Evolutionary conservation across 2,329 filamentous ascomycete genomes (phyloP).

Genomic region (Davidsoniella australis): DNA sequence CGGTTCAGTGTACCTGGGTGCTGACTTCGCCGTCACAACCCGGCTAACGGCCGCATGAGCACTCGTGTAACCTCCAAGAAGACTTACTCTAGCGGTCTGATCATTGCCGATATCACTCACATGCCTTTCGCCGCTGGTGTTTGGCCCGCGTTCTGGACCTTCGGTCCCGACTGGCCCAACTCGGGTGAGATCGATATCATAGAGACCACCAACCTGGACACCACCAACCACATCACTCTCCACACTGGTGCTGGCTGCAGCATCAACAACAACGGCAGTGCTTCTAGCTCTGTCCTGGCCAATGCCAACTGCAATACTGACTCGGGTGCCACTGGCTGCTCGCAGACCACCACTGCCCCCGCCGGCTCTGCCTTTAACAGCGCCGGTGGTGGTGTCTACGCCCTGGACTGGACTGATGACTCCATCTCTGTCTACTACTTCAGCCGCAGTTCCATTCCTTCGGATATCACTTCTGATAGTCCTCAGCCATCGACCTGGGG

Average conservation of each 20-base stretch:
- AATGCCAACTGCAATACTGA: conserved; percentile 39
- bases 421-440: conserved; percentile 75
- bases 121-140: conserved; percentile 56
- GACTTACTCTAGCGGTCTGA: conserved; percentile 49
- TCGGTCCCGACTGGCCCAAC: conserved; percentile 53
- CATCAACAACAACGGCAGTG: conserved; percentile 34
- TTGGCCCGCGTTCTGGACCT: conserved; percentile 59
- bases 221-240: conserved; percentile 45
- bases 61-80: conserved; percentile 53
- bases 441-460: conserved; percentile 44
- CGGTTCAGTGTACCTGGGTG: conserved; percentile 48
- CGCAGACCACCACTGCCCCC: conserved; percentile 31
- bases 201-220: conserved; percentile 53
- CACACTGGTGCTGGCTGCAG: conserved; percentile 47
- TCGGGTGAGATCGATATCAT: conserved; percentile 66
- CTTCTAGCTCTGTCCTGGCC: conserved; percentile 28
- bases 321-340: conserved; percentile 40
- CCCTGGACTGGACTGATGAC: conserved; percentile 56
- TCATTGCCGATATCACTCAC: conserved; percentile 56
- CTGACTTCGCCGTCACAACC: conserved; percentile 44
- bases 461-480: conserved; percentile 38
- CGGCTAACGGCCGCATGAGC: conserved; percentile 45
- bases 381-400: conserved; percentile 52
- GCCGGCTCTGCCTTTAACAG: conserved; percentile 58
- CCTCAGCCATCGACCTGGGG: conserved; percentile 57